Evolutionary conservation across 768 basidiomycete genomes (phyloP).

Genomic region (Lactarius hengduanensis): DNA sequence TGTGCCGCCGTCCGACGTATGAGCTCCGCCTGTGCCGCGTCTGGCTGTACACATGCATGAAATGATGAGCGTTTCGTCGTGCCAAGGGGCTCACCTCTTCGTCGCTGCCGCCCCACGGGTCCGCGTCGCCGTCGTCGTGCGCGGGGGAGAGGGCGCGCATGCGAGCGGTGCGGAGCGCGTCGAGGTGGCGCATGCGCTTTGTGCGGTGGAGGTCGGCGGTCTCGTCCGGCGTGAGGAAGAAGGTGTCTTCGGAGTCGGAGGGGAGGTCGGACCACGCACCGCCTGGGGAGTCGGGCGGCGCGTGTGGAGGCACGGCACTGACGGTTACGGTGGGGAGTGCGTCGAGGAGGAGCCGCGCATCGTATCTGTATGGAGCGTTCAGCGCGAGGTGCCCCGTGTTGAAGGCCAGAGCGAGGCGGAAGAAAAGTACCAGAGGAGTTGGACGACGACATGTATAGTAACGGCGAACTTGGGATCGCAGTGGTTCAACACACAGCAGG

Average conservation of each 20-base stretch:
- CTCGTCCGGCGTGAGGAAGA: slow-evolving; percentile 71
- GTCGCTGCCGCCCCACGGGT: slow-evolving; percentile 66
- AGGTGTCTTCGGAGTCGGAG: slow-evolving; percentile 83
- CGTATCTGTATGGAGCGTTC: slow-evolving; percentile 55
- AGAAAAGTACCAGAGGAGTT: slow-evolving; percentile 3
- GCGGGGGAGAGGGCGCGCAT: slow-evolving; percentile 52
- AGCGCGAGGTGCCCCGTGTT: slow-evolving; percentile 3
- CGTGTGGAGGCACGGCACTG: slow-evolving; percentile 21
- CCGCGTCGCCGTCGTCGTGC: slow-evolving; percentile 37
- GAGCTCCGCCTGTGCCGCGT: slow-evolving; percentile 55
- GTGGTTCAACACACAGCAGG: background rate
- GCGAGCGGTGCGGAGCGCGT: slow-evolving; percentile 62
- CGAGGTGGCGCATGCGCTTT: slow-evolving; percentile 63
- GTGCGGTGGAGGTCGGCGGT: slow-evolving; percentile 62
- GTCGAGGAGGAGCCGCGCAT: slow-evolving; percentile 73
- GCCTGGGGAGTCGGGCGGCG: slow-evolving; percentile 49
- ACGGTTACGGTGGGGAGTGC: slow-evolving; percentile 36
- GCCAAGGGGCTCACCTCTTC: slow-evolving; percentile 54
- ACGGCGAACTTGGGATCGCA: background rate
- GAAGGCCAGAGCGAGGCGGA: slow-evolving; percentile 28
- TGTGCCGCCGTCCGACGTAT: slow-evolving; percentile 77
- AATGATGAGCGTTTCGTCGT: background rate
- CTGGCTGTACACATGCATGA: slow-evolving; percentile 44
- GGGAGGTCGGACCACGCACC: slow-evolving; percentile 82
- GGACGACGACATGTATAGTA: background rate